Base-by-base conservation (phyloP, 140 eudicot genomes). In the Stevia rebaudiana region DNA sequence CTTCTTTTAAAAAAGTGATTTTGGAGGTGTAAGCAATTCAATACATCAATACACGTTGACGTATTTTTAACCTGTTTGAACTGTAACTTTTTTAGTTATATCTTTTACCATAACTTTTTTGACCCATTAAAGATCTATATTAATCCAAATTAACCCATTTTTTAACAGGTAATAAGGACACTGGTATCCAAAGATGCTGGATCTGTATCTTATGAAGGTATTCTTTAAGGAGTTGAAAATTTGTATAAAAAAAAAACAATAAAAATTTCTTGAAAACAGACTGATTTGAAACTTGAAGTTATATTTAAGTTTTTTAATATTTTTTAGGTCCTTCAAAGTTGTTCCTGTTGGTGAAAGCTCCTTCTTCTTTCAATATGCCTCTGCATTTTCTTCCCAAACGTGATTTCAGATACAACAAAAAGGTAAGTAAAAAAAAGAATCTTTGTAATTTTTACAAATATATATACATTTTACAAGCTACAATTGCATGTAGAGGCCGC, bases 331-430 rank as follows among this genome's bases (percentile, higher is more conserved):
- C 94, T 44, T 81, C 90, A 44, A 92, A 88, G 82, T 69, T 92
- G 81, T 92, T 85, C 70, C 73, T 92, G 53, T 68, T 92, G 83
- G 86, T 88, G 73, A 83, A 85, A 86, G 98, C 96, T 71, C 87
- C 78, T 16, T 47, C 83, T 57, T 83, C 86, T 39, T 66, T 92
- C 71, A 83, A 62, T 49, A 53, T 81, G 87, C 98, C 96, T 76
- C 60, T 72, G 79, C 96, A 92, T 81, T 92, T 92, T 77, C 96
- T 92, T 57, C 96, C 96, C 57, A 92, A 92, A 76, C 95, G 95
- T 24, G 98, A 88, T 67, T 83, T 85, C 35, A 82, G 81, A 55
- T 81, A 74, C 68, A 64, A 68, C 65, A 87, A 79, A 70, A 87
- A 84, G 95, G 89, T 87, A 79, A 70, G n/a, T n/a, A n/a, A n/a